Percentiles rank a stretch among this genome's conserved stretches.
phyloP scores from a whole-genome alignment of 2,329 filamentous ascomycete species.

The Alternaria arborescens region DNA sequence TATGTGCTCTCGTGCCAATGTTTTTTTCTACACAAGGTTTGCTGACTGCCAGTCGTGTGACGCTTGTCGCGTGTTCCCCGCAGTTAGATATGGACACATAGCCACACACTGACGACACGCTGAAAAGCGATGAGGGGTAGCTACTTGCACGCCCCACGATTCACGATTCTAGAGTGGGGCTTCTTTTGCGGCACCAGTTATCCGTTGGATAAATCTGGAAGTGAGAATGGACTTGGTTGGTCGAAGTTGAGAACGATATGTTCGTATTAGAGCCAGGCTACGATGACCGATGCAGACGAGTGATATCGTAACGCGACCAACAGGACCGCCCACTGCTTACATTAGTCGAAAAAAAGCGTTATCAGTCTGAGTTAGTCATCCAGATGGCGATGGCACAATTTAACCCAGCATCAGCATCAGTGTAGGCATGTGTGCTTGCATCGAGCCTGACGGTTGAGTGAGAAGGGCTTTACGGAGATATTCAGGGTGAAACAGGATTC shows the following conservation, averaged over 20 bases:
- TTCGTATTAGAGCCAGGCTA: neutral
- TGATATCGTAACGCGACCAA: neutral
- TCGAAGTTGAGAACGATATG: neutral
- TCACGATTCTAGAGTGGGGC: neutral
- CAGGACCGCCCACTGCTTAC: neutral
- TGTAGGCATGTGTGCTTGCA: neutral
- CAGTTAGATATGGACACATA: neutral
- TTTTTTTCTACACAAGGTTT: neutral
- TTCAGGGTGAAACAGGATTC: neutral
- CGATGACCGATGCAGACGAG: neutral
- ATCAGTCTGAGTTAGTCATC: neutral
- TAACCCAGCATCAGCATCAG: neutral
- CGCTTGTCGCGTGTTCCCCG: neutral
- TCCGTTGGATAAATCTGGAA: neutral
- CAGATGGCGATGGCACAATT: neutral
- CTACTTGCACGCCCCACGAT: neutral
- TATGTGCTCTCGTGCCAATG: neutral
- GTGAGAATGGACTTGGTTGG: neutral
- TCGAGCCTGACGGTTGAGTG: neutral
- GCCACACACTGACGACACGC: neutral
- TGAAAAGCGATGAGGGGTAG: neutral
- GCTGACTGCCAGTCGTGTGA: neutral
- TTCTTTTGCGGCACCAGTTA: neutral
- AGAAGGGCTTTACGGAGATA: neutral
- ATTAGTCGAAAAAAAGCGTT: neutral